phyloP scores from a whole-genome alignment of 495 filamentous ascomycete genomes.

The Opeltia flavorubescens region DNA sequence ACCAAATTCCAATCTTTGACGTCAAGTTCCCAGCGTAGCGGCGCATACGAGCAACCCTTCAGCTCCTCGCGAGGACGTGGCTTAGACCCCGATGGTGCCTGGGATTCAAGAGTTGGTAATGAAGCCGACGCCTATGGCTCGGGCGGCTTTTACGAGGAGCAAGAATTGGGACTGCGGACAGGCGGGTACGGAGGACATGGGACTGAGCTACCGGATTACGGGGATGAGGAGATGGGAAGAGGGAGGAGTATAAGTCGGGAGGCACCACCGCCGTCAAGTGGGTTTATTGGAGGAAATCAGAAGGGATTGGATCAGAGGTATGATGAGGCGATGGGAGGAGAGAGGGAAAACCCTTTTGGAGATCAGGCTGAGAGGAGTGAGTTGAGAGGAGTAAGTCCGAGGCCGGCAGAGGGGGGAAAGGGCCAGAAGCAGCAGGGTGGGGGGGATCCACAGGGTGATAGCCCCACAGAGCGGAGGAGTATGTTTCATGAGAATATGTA shows the following conservation, averaged over 20 bases:
- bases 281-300: conserved; percentile 22
- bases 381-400: conserved; percentile 40
- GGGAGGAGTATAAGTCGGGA: conserved; percentile 24
- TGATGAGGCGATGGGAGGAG: conserved; percentile 27
- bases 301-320: conserved; percentile 28
- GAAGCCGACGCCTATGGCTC: conserved; percentile 42
- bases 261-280: too few relatives aligned
- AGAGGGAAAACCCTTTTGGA: conserved; percentile 37
- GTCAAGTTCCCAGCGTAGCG: conserved; percentile 32
- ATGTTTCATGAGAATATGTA: conserved; percentile 29
- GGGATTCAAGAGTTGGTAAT: conserved; percentile 52
- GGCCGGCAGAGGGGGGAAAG: conserved; percentile 23
- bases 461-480: conserved; percentile 35
- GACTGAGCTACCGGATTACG: conserved; percentile 14
- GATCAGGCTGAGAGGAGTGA: conserved; percentile 41
- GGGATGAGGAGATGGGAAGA: conserved; percentile 16
- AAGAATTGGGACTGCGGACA: conserved; percentile 38
- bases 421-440: conserved; percentile 14
- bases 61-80: conserved; percentile 22
- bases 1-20: conserved; percentile 36
- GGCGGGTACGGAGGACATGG: conserved; percentile 17
- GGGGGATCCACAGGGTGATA: conserved; percentile 16
- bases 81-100: conserved; percentile 59
- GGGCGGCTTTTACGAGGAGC: conserved; percentile 46
- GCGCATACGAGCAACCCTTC: conserved; percentile 44